phyloP scores from a whole-genome alignment of 768 basidiomycete genomes.

The Auricularia sp. region DNA sequence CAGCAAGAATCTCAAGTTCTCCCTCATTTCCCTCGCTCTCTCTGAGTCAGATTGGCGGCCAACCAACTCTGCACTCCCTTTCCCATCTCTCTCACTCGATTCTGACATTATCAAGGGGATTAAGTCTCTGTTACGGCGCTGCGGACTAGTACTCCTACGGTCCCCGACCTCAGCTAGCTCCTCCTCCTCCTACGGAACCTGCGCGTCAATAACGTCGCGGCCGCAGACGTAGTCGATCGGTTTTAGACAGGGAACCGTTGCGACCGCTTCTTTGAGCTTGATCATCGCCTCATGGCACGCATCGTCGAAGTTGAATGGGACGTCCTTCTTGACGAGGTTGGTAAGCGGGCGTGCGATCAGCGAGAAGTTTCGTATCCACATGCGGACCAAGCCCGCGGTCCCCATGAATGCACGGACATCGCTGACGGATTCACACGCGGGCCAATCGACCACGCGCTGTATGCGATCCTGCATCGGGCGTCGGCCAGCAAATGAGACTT shows the following conservation, averaged over 20 bases:
- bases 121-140: too few species aligned
- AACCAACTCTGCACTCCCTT: too few species aligned
- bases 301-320: constrained; percentile 23
- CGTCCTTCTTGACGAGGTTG: constrained; percentile 14
- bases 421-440: constrained; percentile 7
- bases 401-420: constrained; percentile 20
- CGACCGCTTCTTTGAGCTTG: neutral
- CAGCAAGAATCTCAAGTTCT: too few species aligned
- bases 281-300: constrained; percentile 14
- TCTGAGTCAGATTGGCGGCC: too few species aligned
- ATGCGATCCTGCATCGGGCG: constrained; percentile 19
- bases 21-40: too few species aligned
- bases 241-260: neutral
- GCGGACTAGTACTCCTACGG: too few species aligned
- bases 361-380: constrained; percentile 17
- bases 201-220: neutral
- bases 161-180: too few species aligned
- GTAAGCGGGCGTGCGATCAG: constrained; percentile 12
- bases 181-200: too few species aligned
- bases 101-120: too few species aligned
- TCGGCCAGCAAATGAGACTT: constrained; percentile 25
- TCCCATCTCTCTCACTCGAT: too few species aligned
- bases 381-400: constrained; percentile 15
- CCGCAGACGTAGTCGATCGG: neutral
- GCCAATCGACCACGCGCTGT: constrained; percentile 19